Percentiles rank a stretch among this genome's conserved stretches.
Evolutionary conservation across 139 green algal species (phyloP).

Genomic region (Picochlorum costavermella): DNA sequence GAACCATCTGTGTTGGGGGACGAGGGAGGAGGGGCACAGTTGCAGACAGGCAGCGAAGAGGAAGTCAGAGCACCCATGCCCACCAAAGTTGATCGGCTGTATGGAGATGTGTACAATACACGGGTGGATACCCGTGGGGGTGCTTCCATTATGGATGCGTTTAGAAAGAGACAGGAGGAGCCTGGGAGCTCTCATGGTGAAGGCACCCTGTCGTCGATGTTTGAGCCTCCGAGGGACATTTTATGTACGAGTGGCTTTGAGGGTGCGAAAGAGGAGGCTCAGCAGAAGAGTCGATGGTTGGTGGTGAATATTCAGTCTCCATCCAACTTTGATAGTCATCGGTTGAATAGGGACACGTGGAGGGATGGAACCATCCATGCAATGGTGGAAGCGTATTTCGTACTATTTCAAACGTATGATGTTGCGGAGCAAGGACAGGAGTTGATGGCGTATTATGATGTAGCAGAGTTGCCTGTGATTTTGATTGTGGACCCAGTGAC

Average conservation of each 20-base stretch:
- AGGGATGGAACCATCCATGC: slow-evolving; percentile 47
- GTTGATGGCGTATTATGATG: slow-evolving; percentile 50
- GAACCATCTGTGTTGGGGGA: neutral
- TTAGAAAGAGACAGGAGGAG: slow-evolving; percentile 40
- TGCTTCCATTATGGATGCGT: slow-evolving; percentile 43
- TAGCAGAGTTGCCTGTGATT: slow-evolving; percentile 44
- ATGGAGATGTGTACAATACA: slow-evolving; percentile 29
- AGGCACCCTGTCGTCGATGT: slow-evolving; percentile 45
- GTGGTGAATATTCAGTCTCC: slow-evolving; percentile 71
- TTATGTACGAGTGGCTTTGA: slow-evolving; percentile 54
- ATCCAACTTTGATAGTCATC: slow-evolving; percentile 68
- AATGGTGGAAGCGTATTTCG: slow-evolving; percentile 57
- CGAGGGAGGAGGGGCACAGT: neutral
- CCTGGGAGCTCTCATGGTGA: neutral
- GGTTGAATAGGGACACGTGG: slow-evolving; percentile 83
- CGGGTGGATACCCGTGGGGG: slow-evolving; percentile 15
- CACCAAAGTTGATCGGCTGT: slow-evolving; percentile 44
- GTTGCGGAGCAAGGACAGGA: slow-evolving; percentile 36
- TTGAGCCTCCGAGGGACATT: slow-evolving; percentile 52
- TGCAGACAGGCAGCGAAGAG: slow-evolving; percentile 8
- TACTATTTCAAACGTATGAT: slow-evolving; percentile 68
- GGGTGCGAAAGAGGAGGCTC: slow-evolving; percentile 32
- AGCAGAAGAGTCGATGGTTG: slow-evolving; percentile 27
- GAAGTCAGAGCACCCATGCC: slow-evolving; percentile 44
- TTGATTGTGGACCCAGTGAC: slow-evolving; percentile 74